A percentile compares a stretch with the other conserved stretches of the same genome.
These are phyloP conservation scores for Wallacemonas sp. DNA, from an alignment of 208 protist genomes.

Conservation along the genomic window DNA sequence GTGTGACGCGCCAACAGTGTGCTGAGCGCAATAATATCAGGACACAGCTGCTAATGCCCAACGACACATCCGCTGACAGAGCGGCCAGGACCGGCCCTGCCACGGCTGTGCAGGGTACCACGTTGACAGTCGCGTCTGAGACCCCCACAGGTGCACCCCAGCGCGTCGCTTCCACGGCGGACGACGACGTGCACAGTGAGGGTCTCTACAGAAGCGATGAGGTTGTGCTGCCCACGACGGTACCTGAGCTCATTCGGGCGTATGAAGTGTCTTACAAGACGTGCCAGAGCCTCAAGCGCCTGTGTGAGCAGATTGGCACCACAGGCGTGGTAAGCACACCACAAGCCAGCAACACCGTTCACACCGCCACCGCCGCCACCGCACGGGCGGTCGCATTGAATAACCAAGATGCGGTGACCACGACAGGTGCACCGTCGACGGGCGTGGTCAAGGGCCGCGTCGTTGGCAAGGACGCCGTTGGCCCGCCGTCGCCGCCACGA, in stretches of 20 bases:
- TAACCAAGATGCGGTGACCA: not conserved
- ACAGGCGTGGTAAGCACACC: conserved; percentile 12
- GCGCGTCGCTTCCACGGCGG: too few relatives aligned
- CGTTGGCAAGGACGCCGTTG: not conserved
- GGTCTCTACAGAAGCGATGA: conserved; percentile 22
- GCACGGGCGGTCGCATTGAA: conserved; percentile 1
- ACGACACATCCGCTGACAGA: not conserved
- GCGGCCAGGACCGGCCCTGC: not conserved
- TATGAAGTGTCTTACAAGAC: conserved; percentile 28
- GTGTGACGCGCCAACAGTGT: not conserved
- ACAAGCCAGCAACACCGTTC: too few relatives aligned
- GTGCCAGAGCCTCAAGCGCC: conserved; percentile 27
- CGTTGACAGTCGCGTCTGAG: too few relatives aligned
- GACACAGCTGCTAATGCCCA: not conserved
- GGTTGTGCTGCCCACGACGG: conserved; percentile 32
- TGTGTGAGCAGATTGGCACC: conserved; percentile 33
- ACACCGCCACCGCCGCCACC: too few relatives aligned
- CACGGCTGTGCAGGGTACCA: not conserved
- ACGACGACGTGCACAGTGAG: not conserved
- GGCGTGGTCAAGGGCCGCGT: conserved; percentile 5
- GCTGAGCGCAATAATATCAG: too few relatives aligned
- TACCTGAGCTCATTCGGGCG: conserved; percentile 43
- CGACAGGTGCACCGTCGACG: not conserved
- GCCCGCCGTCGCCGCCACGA: not conserved
- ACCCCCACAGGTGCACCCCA: too few relatives aligned